Percentiles rank a stretch among this genome's conserved stretches.
Conservation (phyloP, 768 basidiomycete genomes). For the Calocybe gangraenosa region DNA sequence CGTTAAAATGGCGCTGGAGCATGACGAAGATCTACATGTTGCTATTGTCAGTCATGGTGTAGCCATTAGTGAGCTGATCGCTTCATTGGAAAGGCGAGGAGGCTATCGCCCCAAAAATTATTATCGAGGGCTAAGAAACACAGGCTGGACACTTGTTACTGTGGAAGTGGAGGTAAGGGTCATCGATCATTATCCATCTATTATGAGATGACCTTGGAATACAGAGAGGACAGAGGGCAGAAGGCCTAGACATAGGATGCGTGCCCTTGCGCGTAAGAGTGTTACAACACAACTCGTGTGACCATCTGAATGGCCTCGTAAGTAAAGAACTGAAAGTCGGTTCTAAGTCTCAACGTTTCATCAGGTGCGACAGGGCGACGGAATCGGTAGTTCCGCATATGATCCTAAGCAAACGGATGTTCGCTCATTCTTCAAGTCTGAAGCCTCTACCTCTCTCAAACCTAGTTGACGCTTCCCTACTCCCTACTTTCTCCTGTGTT, state of each 20-base stretch:
- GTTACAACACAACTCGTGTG: slow-evolving; percentile 48
- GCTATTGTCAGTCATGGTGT: slow-evolving; percentile 76
- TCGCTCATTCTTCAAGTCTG: slow-evolving; percentile 56
- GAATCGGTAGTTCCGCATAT: slow-evolving; percentile 65
- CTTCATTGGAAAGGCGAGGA: slow-evolving; percentile 42
- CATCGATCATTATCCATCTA: neutral
- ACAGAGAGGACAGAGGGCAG: slow-evolving; percentile 21
- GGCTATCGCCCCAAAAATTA: slow-evolving; percentile 20
- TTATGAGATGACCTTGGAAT: neutral
- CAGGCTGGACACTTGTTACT: slow-evolving; percentile 59
- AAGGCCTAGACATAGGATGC: slow-evolving; percentile 16
- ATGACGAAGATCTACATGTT: slow-evolving; percentile 43
- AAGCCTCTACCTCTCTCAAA: neutral
- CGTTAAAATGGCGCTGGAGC: slow-evolving; percentile 35
- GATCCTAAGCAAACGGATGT: slow-evolving; percentile 78
- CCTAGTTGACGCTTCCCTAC: neutral
- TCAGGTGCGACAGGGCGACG: slow-evolving; percentile 63
- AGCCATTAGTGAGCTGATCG: slow-evolving; percentile 58
- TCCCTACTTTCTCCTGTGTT: no score
- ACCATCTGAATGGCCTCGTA: slow-evolving; percentile 57
- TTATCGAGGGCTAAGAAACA: slow-evolving; percentile 57
- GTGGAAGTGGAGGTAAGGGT: slow-evolving; percentile 35
- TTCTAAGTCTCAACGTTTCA: neutral
- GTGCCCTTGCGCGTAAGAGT: slow-evolving; percentile 36
- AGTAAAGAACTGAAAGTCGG: slow-evolving; percentile 17